A percentile compares a stretch with the other conserved stretches of the same genome.
These are phyloP conservation scores for Talaromyces verruculosus DNA, from an alignment of 2,329 filamentous ascomycete genomes.

Conservation along the genomic window DNA sequence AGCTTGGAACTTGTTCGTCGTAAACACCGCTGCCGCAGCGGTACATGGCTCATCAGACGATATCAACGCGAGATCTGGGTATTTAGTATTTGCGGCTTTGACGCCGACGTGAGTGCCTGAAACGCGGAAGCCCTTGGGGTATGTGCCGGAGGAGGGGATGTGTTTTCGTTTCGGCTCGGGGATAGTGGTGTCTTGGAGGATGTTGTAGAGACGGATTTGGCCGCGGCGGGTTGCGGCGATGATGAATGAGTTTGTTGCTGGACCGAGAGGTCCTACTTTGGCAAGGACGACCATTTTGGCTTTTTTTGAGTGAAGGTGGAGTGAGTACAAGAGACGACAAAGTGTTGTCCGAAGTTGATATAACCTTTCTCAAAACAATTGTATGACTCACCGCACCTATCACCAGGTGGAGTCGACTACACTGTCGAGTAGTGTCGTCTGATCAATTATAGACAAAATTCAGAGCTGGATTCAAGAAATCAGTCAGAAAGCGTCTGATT, in stretches of 20 bases:
- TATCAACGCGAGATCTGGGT: slow-evolving; percentile 86
- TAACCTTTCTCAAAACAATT: neutral
- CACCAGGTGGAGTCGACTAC: neutral
- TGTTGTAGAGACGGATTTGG: slow-evolving; percentile 47
- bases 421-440: neutral
- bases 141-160: slow-evolving; percentile 78
- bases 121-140: slow-evolving; percentile 84
- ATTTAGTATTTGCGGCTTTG: slow-evolving; percentile 86
- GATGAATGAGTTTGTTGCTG: slow-evolving; percentile 35
- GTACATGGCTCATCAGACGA: slow-evolving; percentile 82
- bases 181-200: slow-evolving; percentile 53
- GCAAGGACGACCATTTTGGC: slow-evolving; percentile 22
- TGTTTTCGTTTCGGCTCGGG: slow-evolving; percentile 86
- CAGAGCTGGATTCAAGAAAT: no score
- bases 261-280: slow-evolving; percentile 29
- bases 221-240: slow-evolving; percentile 35
- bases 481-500: neutral
- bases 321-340: neutral
- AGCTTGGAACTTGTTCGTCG: slow-evolving; percentile 96
- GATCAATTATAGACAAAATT: neutral
- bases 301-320: neutral
- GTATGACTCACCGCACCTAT: slow-evolving; percentile 13
- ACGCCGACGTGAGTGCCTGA: slow-evolving; percentile 89
- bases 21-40: slow-evolving; percentile 89
- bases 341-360: neutral